Evolutionary conservation across 306 rosid species (phyloP), one percentile per base, ranked within the genome.

Genomic region (Heteromeles arbutifolia): DNA sequence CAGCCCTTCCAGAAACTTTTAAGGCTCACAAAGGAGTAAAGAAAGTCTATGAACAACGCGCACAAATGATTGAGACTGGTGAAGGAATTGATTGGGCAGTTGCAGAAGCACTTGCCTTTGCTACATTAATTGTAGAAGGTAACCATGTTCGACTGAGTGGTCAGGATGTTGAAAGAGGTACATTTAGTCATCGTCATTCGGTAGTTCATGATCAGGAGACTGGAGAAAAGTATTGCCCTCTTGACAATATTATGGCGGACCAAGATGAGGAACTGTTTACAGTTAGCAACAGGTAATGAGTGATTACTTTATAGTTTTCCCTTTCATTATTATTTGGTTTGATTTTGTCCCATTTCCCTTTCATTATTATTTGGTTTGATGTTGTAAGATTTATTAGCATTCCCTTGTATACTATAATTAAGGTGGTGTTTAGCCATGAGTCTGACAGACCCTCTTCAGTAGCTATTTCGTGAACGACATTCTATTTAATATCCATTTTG

Each of bases 151-250:
- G 98, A 69, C 69, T 92, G 85, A 95, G 97, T 76, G 98, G 98
- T 63, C 97, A 95, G 87, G 98, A 95, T 81, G 98, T 95, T 74
- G 98, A 95, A 85, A 89, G 98, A 76, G 98, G 98, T 68, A 95
- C 98, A 69, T 95, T 92, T 78, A 95, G 98, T 81, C 98, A 95
- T 80, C 91, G 97, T 19, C 98, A 95, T 82, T 21, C 97, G 66
- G 93, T 92, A 69, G 79, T 92, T 77, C 98, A 95, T 52, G 97
- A 95, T 86, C 97, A 95, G 79, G 93, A 82, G 76, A 92, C 92
- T 0, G 98, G 98, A 61, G 89, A 80, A 3, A 81, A 69, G 79
- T 95, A 92, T 80, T 95, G 98, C 74, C 98, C 98, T 77, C 84
- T 95, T 72, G 97, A 90, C 70, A 85, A 95, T 78, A 83, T 95